phyloP scores from a whole-genome alignment of 768 basidiomycete species.

The Russula compacta region DNA sequence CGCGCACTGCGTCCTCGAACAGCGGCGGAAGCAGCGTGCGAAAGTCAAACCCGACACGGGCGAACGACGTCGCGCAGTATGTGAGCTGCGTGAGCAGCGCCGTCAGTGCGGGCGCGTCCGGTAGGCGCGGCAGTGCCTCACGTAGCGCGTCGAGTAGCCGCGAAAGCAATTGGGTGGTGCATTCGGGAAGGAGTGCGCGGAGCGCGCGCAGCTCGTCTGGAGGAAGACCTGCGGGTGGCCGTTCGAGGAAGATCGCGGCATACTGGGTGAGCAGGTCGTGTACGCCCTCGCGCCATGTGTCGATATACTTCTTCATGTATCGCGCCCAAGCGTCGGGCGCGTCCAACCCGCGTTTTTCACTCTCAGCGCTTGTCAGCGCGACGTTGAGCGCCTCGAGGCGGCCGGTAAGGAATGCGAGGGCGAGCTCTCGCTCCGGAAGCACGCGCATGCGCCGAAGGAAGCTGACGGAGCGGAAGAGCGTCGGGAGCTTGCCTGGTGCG shows the following conservation, averaged over 20 bases:
- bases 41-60: constrained; percentile 88
- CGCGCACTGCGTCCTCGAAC: constrained; percentile 54
- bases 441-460: constrained; percentile 80
- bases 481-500: constrained; percentile 82
- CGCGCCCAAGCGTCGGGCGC: constrained; percentile 57
- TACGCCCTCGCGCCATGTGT: constrained; percentile 84
- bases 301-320: constrained; percentile 81
- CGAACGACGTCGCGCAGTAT: constrained; percentile 87
- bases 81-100: constrained; percentile 87
- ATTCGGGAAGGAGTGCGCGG: constrained; percentile 52
- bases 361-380: constrained; percentile 44
- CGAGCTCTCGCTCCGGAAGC: constrained; percentile 65
- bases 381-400: constrained; percentile 54
- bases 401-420: constrained; percentile 74
- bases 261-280: constrained; percentile 90
- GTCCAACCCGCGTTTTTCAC: constrained; percentile 31
- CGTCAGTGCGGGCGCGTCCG: constrained; percentile 50
- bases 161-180: constrained; percentile 49
- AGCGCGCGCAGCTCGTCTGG: constrained; percentile 30
- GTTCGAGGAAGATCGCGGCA: constrained; percentile 75
- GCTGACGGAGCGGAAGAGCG: constrained; percentile 81
- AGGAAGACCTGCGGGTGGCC: constrained; percentile 29
- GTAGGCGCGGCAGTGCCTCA: constrained; percentile 50
- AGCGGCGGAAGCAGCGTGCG: constrained; percentile 56
- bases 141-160: constrained; percentile 62